phyloP scores from a whole-genome alignment of 768 basidiomycete genomes.

The Tricholoma sp. region DNA sequence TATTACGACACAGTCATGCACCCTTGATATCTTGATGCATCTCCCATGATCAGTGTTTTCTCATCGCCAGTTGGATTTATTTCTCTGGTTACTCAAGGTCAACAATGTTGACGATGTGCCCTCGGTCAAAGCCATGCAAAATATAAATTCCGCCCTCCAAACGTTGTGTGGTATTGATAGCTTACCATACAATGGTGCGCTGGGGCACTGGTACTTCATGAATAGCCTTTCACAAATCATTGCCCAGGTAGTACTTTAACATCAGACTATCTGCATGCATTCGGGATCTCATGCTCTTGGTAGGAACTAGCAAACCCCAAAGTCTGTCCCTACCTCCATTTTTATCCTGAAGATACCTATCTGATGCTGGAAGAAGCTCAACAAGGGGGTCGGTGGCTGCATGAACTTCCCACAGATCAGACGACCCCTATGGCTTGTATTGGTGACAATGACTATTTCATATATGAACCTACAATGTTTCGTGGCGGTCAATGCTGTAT shows the following conservation, averaged over 20 bases:
- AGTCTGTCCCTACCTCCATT: constrained; percentile 24
- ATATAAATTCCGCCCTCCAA: neutral
- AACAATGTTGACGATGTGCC: neutral
- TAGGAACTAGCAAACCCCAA: constrained; percentile 35
- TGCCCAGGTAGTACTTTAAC: constrained; percentile 20
- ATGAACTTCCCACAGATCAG: constrained; percentile 15
- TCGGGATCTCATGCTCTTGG: neutral
- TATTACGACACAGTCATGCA: no score
- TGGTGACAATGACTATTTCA: neutral
- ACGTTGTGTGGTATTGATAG: constrained; percentile 24
- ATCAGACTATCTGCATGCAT: neutral
- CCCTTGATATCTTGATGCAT: neutral
- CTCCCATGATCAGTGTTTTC: neutral
- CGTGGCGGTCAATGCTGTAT: neutral
- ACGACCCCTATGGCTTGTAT: neutral
- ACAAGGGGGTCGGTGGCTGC: constrained; percentile 21
- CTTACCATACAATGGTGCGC: constrained; percentile 22
- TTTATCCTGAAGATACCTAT: constrained; percentile 31
- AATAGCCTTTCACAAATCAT: constrained; percentile 26
- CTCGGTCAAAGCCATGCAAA: neutral
- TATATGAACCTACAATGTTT: neutral
- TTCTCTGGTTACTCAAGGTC: neutral
- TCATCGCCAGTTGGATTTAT: neutral
- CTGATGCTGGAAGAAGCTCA: constrained; percentile 12
- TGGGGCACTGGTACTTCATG: constrained; percentile 27